phyloP scores from a whole-genome alignment of 768 basidiomycete species.

The Pleurotus citrinopileatus region DNA sequence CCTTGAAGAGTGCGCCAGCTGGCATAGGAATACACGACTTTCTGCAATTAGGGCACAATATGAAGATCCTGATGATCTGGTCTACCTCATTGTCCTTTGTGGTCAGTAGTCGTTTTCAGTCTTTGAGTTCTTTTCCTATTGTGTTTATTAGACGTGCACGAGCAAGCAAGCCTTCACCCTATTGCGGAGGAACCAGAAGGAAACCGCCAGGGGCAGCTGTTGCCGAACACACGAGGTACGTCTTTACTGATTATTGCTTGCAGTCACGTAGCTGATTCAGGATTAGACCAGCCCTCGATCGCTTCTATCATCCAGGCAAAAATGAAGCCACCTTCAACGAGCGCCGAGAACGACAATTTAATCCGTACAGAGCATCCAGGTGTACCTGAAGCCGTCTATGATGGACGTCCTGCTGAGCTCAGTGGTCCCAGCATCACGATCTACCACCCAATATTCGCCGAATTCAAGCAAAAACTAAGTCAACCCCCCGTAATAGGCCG shows the following conservation, averaged over 20 bases:
- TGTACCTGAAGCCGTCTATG: neutral
- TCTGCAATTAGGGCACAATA: neutral
- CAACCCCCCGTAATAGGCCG: neutral
- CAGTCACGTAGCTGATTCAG: neutral
- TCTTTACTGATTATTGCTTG: neutral
- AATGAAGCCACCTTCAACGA: neutral
- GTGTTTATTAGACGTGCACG: neutral
- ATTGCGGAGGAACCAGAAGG: neutral
- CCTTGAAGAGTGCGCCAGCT: too few species aligned
- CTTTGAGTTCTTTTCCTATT: too few species aligned
- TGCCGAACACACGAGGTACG: neutral
- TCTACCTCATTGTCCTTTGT: neutral
- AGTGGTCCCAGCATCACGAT: neutral
- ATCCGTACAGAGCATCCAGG: neutral
- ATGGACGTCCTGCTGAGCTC: neutral
- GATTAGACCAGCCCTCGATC: neutral
- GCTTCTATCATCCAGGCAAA: neutral
- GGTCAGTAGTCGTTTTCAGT: neutral
- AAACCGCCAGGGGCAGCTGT: neutral
- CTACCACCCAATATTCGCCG: conserved; percentile 1
- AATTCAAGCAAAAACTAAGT: neutral
- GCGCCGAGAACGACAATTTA: neutral
- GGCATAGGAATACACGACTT: too few species aligned
- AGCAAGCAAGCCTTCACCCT: neutral
- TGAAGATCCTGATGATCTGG: neutral